Evolutionary conservation across 805 yeast genomes (phyloP), one percentile per base, ranked within the genome.

Genomic region (Ogataea zsoltii): DNA sequence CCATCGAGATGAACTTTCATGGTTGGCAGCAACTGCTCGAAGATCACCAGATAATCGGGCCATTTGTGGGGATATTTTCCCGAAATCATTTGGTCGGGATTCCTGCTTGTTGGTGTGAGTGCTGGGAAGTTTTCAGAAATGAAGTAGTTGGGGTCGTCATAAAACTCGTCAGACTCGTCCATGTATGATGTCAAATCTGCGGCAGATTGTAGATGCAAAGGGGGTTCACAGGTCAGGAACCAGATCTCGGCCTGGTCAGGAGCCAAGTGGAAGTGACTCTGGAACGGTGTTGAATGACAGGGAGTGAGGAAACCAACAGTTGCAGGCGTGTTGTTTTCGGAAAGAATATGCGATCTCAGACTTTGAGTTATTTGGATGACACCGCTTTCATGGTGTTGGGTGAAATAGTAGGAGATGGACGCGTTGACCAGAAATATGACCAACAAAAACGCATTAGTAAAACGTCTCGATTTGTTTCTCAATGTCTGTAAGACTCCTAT

Each of bases 261-360:
- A 9, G 69, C 62, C 17, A 86, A 67, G 58, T 91, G 96, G 33
- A 94, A 66, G 60, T 85, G 82, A 19, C 94, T 79, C 60, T 89
- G 96, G 82, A 94, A 87, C 2, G 99, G 99, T 0, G 97, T 92
- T 0, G 98, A 91, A 64, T 94, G 99, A 58, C 99, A 94, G 0
- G 99, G 99, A 60, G 91, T 89, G 13, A 94, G 64, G 55, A 94
- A 88, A 0, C 97, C 96, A 23, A 91, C 67, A 1, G 85, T 74
- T 7, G 65, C 50, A 9, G 79, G 72, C 3, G 60, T 55, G 10
- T 30, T 18, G 13, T n/a, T n/a, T n/a, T 44, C 45, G 4, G 42
- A 17, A 5, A 55, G 35, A 3, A 61, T 51, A 11, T 51, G 41
- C 5, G 57, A 49, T 33, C 82, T 72, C 17, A 91, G 57, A 38